Percentiles rank a stretch among this genome's conserved stretches.
These are phyloP conservation scores for Chenopodium formosanum DNA, from an alignment of 148 eudicot genomes.

Conservation along the genomic window DNA sequence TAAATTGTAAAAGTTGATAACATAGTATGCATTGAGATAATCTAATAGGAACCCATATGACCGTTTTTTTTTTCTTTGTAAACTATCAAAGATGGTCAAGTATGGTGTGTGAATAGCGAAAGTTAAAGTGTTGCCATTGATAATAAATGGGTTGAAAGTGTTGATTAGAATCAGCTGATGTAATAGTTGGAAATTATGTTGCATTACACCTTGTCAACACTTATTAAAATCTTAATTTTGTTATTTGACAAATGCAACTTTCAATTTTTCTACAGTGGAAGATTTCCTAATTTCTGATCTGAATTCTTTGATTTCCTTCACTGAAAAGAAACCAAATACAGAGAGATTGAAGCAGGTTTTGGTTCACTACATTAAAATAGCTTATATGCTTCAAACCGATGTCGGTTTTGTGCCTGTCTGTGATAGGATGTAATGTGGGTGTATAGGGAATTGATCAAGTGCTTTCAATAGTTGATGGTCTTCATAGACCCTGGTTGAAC, in stretches of 20 bases:
- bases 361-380: no score
- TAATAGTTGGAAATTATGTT: no score
- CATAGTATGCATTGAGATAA: no score
- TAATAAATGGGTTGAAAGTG: no score
- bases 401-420: not conserved
- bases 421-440: constrained; percentile 20
- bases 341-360: constrained; percentile 63
- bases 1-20: no score
- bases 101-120: no score
- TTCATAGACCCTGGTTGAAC: constrained; percentile 69
- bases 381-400: not conserved
- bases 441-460: constrained; percentile 65
- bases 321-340: constrained; percentile 42
- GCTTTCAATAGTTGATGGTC: constrained; percentile 48
- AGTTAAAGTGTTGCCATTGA: no score
- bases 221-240: not conserved
- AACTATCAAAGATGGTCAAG: no score
- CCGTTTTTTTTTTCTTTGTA: no score
- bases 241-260: not conserved
- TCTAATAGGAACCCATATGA: no score
- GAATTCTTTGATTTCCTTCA: constrained; percentile 43
- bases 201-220: not conserved
- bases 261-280: constrained; percentile 53
- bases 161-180: no score
- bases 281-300: constrained; percentile 77